Evolutionary conservation across 2,329 filamentous ascomycete species (phyloP), one percentile per base, ranked within the genome.

Genomic region (Fusarium devonianum): DNA sequence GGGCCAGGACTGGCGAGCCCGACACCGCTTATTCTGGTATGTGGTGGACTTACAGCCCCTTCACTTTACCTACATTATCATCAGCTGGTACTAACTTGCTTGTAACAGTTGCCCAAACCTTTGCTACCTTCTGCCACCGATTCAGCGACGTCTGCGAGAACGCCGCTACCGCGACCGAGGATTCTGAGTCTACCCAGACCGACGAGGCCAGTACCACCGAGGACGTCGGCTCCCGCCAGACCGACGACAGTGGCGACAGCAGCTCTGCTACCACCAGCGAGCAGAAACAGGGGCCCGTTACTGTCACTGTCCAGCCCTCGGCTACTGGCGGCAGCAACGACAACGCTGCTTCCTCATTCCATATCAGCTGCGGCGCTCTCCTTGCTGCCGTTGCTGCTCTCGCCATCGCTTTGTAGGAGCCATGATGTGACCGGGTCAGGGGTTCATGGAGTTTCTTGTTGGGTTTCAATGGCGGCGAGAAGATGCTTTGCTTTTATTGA

Each of bases 41-140:
- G 60, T 59, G 26, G 30, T 25, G 32, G 13, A 23, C 13, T 6
- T 4, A 18, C 29, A 19, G 14, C 4, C n/a, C 36, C 54, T 50
- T 13, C 5, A 7, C 3, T 22, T 14, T 3, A 14, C 7, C 12
- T 29, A 28, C 30, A 26, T 40, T 17, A 16, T 3, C 7, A 3
- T 32, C 23, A 32, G 13, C 4, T 44, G 16, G 17, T 14, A 18
- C 53, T 66, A 44, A 66, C 56, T 16, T 21, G 30, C 12, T 25
- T 3, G 39, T 5, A 9, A 10, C 30, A 71, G 69, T 68, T 37
- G 69, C 69, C 48, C 47, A 52, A 25, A 61, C 54, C 11, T 67
- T 69, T 35, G 65, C 65, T 14, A 65, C 55, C 12, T 67, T 67
- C 51, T 71, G 69, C 51, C 49, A 69, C 3, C 58, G 57, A 14